Percentiles rank a stretch among this genome's conserved stretches.
Evolutionary conservation across 1,284 basidiomycete species (phyloP).

Genomic region (Xanthoconium separans): DNA sequence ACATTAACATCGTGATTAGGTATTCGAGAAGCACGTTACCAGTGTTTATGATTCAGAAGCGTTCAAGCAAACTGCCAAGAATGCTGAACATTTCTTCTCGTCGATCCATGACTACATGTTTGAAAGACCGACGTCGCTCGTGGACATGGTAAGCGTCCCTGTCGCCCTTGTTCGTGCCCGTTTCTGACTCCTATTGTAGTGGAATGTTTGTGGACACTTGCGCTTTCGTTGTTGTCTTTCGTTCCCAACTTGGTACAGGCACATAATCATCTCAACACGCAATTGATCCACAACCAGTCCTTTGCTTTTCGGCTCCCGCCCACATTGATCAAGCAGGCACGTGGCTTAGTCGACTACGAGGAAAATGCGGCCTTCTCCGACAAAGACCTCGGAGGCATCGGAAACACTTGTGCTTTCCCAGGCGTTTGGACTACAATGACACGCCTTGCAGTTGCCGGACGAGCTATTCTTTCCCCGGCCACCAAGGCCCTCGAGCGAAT

Average conservation of each 20-base stretch:
- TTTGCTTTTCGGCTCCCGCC: slow-evolving; percentile 72
- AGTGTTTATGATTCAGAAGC: slow-evolving; percentile 55
- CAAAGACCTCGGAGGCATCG: slow-evolving; percentile 25
- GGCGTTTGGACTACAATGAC: too few species aligned
- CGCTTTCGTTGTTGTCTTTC: neutral
- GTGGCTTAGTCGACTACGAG: slow-evolving; percentile 71
- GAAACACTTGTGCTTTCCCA: too few species aligned
- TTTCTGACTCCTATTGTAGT: slow-evolving; percentile 34
- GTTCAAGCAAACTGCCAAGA: slow-evolving; percentile 59
- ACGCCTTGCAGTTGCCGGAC: slow-evolving; percentile 62
- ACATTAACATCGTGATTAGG: slow-evolving; percentile 34
- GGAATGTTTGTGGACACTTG: slow-evolving; percentile 53
- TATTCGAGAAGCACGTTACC: slow-evolving; percentile 64
- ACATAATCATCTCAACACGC: slow-evolving; percentile 75
- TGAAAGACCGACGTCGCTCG: slow-evolving; percentile 58
- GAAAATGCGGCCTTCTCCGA: slow-evolving; percentile 75
- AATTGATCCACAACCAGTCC: slow-evolving; percentile 76
- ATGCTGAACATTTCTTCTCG: slow-evolving; percentile 65
- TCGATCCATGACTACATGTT: slow-evolving; percentile 66
- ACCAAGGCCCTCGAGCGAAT: slow-evolving; percentile 69
- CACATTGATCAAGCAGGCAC: slow-evolving; percentile 66
- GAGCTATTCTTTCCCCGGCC: slow-evolving; percentile 70
- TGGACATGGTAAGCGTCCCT: slow-evolving; percentile 57
- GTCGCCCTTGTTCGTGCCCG: neutral
- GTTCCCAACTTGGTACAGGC: slow-evolving; percentile 42